These are phyloP conservation scores for Cladosporium velox DNA, from an alignment of 2,329 filamentous ascomycete species.

Conservation along the genomic window DNA sequence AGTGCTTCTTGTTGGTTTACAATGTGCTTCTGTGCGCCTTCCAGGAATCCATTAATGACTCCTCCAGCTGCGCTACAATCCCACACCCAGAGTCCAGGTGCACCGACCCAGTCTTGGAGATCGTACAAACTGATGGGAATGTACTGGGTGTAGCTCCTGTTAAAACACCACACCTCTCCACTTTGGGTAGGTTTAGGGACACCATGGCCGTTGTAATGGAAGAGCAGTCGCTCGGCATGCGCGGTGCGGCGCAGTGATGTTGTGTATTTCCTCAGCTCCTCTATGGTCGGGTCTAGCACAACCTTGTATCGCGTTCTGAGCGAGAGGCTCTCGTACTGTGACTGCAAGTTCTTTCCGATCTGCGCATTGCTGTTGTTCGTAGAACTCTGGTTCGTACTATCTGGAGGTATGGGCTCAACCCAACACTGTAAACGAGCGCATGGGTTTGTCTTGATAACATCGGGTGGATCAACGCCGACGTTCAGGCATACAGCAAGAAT, in stretches of 20 bases:
- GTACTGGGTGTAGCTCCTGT: slow-evolving; percentile 98
- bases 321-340: slow-evolving; percentile 93
- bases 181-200: slow-evolving; percentile 94
- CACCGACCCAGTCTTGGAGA: slow-evolving; percentile 91
- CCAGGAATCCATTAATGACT: slow-evolving; percentile 91
- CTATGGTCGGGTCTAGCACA: slow-evolving; percentile 91
- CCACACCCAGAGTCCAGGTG: slow-evolving; percentile 94
- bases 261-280: slow-evolving; percentile 96
- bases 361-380: slow-evolving; percentile 62
- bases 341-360: slow-evolving; percentile 93
- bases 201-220: slow-evolving; percentile 98
- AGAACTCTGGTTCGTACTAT: slow-evolving; percentile 38
- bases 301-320: slow-evolving; percentile 97
- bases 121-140: slow-evolving; percentile 96
- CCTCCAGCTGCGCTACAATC: slow-evolving; percentile 97
- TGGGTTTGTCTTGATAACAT: slow-evolving; percentile 92
- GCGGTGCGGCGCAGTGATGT: slow-evolving; percentile 86
- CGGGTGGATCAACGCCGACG: slow-evolving; percentile 94
- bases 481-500: slow-evolving; percentile 93
- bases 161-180: slow-evolving; percentile 99
- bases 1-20: slow-evolving; percentile 78
- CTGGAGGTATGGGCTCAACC: slow-evolving; percentile 81
- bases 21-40: slow-evolving; percentile 93
- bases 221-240: slow-evolving; percentile 92
- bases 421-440: slow-evolving; percentile 94